A percentile compares a stretch with the other conserved stretches of the same genome.
Conservation (phyloP, 2,329 filamentous ascomycete species). For the Trichophyton schoenleinii region DNA sequence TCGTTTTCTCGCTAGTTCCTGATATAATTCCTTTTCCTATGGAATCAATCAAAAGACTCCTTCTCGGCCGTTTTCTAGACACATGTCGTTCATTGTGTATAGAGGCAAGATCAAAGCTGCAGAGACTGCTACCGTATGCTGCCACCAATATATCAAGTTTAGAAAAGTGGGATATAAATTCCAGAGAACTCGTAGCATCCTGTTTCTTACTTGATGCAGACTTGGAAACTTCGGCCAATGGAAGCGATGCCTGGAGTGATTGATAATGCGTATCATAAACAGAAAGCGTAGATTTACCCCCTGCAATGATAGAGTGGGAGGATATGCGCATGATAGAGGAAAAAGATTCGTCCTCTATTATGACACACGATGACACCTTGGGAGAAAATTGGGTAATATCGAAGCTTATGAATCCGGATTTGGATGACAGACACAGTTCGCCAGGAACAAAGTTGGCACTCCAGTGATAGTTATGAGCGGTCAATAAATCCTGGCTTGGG, state of each 20-base stretch:
- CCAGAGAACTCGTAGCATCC: slow-evolving; percentile 17
- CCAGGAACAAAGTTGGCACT: slow-evolving; percentile 30
- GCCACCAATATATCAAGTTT: slow-evolving; percentile 34
- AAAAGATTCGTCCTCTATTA: slow-evolving; percentile 26
- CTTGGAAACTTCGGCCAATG: slow-evolving; percentile 22
- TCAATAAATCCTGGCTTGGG: slow-evolving; percentile 18
- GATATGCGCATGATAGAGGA: slow-evolving; percentile 34
- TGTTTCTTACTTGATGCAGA: slow-evolving; percentile 15
- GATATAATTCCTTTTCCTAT: slow-evolving; percentile 31
- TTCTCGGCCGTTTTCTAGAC: slow-evolving; percentile 28
- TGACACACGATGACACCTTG: slow-evolving; percentile 26
- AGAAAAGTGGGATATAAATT: slow-evolving; percentile 34
- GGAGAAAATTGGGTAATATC: slow-evolving; percentile 34
- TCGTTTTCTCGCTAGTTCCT: slow-evolving; percentile 20
- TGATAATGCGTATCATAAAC: slow-evolving; percentile 37
- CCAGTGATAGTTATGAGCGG: slow-evolving; percentile 23
- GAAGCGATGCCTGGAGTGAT: slow-evolving; percentile 33
- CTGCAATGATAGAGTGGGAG: slow-evolving; percentile 31
- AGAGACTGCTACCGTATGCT: slow-evolving; percentile 28
- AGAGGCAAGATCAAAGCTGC: slow-evolving; percentile 33
- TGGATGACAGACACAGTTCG: slow-evolving; percentile 29
- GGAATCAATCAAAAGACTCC: slow-evolving; percentile 31
- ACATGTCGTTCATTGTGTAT: slow-evolving; percentile 19
- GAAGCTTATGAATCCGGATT: slow-evolving; percentile 29
- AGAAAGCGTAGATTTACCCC: slow-evolving; percentile 30